These are phyloP conservation scores for Mycena galericulata DNA, from an alignment of 768 basidiomycete species.

Conservation along the genomic window DNA sequence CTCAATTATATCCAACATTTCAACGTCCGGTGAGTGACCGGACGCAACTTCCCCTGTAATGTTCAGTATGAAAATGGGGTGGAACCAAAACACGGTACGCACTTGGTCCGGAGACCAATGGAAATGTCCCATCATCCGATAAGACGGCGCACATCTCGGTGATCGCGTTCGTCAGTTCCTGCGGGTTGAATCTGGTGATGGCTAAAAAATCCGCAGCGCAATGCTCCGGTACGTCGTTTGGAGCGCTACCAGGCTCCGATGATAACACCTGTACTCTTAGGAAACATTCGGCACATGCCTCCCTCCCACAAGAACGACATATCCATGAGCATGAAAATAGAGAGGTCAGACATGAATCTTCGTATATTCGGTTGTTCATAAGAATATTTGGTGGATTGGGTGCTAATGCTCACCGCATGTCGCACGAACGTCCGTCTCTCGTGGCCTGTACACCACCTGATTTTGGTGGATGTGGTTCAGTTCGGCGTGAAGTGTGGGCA, in stretches of 20 bases:
- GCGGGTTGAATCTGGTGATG: no score
- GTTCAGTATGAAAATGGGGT: no score
- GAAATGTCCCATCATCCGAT: no score
- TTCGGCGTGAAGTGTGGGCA: constrained; percentile 75
- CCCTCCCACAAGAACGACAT: constrained; percentile 88
- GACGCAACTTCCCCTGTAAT: no score
- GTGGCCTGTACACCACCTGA: constrained; percentile 76
- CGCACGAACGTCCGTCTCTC: constrained; percentile 84
- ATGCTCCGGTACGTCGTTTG: constrained; percentile 60
- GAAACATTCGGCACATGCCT: constrained; percentile 89
- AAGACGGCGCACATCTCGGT: no score
- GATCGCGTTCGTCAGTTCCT: no score
- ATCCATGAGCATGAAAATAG: constrained; percentile 91
- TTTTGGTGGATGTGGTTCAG: constrained; percentile 66
- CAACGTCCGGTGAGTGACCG: no score
- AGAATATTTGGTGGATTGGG: not conserved
- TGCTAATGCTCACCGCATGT: constrained; percentile 74
- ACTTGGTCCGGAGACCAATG: no score
- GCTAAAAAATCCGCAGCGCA: no score
- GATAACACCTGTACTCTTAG: constrained; percentile 74
- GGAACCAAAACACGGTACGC: no score
- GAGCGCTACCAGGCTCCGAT: constrained; percentile 58
- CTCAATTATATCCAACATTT: constrained; percentile 71
- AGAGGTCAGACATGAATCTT: constrained; percentile 94
- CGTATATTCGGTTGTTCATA: constrained; percentile 1